phyloP scores from a whole-genome alignment of 169 alveolate species.

The Cryptosporidium andersoni region DNA sequence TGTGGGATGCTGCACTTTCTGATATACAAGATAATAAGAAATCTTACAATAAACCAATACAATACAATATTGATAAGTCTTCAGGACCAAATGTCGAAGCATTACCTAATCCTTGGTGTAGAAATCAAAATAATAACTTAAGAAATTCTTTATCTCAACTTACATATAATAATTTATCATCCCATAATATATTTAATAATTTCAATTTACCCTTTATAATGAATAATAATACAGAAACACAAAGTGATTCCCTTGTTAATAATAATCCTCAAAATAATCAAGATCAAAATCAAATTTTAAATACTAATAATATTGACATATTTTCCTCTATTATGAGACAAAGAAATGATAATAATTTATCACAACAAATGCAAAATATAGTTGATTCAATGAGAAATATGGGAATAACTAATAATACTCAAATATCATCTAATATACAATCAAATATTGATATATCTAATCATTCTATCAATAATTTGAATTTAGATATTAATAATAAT shows the following conservation, averaged over 20 bases:
- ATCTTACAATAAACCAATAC: neutral
- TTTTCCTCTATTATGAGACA: conserved; percentile 3
- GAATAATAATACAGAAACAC: neutral
- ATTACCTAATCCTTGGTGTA: conserved; percentile 71
- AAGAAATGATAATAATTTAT: neutral
- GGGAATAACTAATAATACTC: conserved; percentile 3
- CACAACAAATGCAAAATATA: conserved; percentile 14
- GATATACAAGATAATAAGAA: neutral
- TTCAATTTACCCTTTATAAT: neutral
- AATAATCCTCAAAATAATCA: neutral
- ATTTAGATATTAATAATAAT: neutral
- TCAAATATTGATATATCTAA: neutral
- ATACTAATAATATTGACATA: conserved; percentile 13
- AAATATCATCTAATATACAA: neutral
- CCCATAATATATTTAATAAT: neutral
- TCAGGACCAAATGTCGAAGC: conserved; percentile 72
- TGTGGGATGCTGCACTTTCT: conserved; percentile 77
- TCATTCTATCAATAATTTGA: neutral
- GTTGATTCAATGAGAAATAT: conserved; percentile 69
- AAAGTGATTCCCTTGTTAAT: neutral
- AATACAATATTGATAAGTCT: conserved; percentile 56
- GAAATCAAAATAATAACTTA: neutral
- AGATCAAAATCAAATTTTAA: conserved; percentile 1
- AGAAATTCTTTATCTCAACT: neutral
- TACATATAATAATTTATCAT: neutral